A percentile compares a stretch with the other conserved stretches of the same genome.
These are phyloP conservation scores for Penicillium cinerascens DNA, from an alignment of 495 filamentous ascomycete species.

Conservation along the genomic window DNA sequence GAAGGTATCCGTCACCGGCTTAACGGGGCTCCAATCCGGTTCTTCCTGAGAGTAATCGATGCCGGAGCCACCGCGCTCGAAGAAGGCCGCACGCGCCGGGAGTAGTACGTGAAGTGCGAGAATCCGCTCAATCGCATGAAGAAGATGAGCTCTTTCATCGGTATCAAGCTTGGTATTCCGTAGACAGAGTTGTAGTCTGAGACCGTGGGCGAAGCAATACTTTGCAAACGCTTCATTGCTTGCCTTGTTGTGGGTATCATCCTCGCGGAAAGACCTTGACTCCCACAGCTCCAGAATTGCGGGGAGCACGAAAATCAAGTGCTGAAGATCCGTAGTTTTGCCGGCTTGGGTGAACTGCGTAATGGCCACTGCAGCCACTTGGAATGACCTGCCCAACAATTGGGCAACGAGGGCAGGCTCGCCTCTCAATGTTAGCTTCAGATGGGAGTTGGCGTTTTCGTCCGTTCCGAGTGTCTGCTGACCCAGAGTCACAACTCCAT, in stretches of 20 bases:
- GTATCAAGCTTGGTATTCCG: conserved; percentile 34
- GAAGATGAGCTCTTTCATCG: conserved; percentile 35
- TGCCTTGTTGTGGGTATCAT: conserved; percentile 36
- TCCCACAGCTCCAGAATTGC: conserved; percentile 46
- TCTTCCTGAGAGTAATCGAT: conserved; percentile 45
- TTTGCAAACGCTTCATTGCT: conserved; percentile 44
- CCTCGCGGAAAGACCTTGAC: conserved; percentile 34
- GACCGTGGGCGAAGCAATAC: conserved; percentile 36
- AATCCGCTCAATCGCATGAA: conserved; percentile 55
- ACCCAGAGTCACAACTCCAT: conserved; percentile 29
- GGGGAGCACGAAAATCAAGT: conserved; percentile 38
- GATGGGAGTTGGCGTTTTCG: conserved; percentile 48
- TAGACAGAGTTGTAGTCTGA: conserved; percentile 37
- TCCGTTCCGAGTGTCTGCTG: conserved; percentile 24
- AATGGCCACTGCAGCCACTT: conserved; percentile 34
- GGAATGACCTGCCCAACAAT: conserved; percentile 41
- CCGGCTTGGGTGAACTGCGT: conserved; percentile 31
- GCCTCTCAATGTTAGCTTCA: conserved; percentile 48
- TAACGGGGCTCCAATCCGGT: conserved; percentile 44
- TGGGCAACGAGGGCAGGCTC: conserved; percentile 45
- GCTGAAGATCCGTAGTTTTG: conserved; percentile 40
- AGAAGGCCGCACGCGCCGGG: conserved; percentile 58
- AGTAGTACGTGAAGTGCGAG: conserved; percentile 67
- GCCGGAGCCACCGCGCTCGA: conserved; percentile 40
- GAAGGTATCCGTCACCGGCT: conserved; percentile 42